phyloP scores from a whole-genome alignment of 176 grass and related monocot genomes.

The Lolium multiflorum region DNA sequence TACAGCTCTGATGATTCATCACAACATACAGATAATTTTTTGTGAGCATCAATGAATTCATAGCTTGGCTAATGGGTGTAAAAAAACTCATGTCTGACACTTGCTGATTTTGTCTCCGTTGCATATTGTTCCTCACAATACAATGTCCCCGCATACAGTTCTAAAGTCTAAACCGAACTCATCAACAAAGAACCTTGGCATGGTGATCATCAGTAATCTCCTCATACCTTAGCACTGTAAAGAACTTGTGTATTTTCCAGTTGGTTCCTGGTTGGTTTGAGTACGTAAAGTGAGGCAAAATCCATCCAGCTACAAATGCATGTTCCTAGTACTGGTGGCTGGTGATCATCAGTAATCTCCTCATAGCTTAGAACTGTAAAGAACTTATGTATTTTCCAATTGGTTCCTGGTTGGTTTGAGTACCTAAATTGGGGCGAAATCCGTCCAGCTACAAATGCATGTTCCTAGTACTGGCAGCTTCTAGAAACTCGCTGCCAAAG shows the following conservation, averaged over 20 bases:
- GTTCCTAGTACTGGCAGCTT: background rate
- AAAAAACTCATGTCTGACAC: background rate
- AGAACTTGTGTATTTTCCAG: constrained; percentile 22
- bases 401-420: too few relatives aligned
- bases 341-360: too few relatives aligned
- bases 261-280: constrained; percentile 21
- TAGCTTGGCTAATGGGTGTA: constrained; percentile 14
- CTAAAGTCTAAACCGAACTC: background rate
- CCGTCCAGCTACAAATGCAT: too few relatives aligned
- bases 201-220: background rate
- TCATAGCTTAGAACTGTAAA: too few relatives aligned
- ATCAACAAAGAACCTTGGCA: constrained; percentile 21
- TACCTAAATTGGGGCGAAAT: too few relatives aligned
- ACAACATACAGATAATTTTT: background rate
- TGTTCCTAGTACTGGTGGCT: background rate
- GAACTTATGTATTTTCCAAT: too few relatives aligned
- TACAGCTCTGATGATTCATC: background rate
- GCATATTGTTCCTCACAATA: background rate
- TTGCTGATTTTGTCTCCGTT: background rate
- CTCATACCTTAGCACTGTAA: background rate
- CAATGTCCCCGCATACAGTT: background rate
- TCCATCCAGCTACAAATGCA: constrained; percentile 7
- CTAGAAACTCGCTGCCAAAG: background rate
- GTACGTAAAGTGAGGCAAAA: constrained; percentile 25
- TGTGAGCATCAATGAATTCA: constrained; percentile 24